Evolutionary conservation across 2,329 filamentous ascomycete species (phyloP), one percentile per base, ranked within the genome.

Genomic region (Botrytis aclada): DNA sequence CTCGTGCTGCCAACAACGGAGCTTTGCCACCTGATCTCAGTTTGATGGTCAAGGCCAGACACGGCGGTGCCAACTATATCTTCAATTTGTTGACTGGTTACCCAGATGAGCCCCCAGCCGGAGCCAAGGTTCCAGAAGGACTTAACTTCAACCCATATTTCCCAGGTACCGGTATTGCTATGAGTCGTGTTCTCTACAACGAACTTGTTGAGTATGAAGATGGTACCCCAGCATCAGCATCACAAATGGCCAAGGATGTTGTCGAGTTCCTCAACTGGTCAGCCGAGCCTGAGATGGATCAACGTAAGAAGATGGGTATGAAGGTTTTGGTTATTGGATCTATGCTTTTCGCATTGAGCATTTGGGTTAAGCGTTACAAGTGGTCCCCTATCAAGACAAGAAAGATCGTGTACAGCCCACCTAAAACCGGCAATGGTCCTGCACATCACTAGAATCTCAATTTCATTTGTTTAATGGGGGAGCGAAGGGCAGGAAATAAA

Each of bases 81-180:
- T 99, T 98, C 90, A 94, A 87, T 83, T 88, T 99, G 83, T 86
- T 99, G 82, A 99, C 96, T 72, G 96, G 96, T 79, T 99, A 99
- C 85, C 96, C 96, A 74, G 96, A 99, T 79, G 96, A 99, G 86
- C 88, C 94, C 74, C 96, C 96, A 71, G 93, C 96, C 69, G 96
- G 96, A 82, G 94, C 93, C 76, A 86, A 88, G 80, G 92, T 99
- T 74, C 91, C 90, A 80, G 90, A 91, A 75, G 96, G 96, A 81
- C 91, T 99, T 85, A 98, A 98, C 91, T 99, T 99, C 90, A 99
- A 99, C 90, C 96, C 96, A 75, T 99, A 98, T 89, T 99, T 99
- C 91, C 96, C 96, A 73, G 96, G 96, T 82, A 98, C 96, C 79
- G 95, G 95, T 83, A 99, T 99, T 83, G 96, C 93, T 81, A 99